These are phyloP conservation scores for Rhodotorula paludigena DNA, from an alignment of 768 basidiomycete species.

Conservation along the genomic window DNA sequence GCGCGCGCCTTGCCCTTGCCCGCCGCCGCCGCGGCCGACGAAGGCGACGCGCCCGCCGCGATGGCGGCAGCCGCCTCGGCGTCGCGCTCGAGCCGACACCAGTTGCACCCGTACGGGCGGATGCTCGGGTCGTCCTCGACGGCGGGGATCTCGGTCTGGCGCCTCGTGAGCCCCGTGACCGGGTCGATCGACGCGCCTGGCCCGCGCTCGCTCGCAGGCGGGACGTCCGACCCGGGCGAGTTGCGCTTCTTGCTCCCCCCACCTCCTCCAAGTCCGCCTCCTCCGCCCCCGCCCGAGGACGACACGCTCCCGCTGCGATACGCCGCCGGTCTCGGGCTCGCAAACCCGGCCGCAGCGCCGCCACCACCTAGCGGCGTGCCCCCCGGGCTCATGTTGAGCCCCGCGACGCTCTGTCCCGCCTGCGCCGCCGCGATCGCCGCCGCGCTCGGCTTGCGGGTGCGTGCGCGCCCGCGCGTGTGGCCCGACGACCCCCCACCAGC, in stretches of 20 bases:
- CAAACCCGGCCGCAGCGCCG: not conserved
- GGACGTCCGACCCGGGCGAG: not conserved
- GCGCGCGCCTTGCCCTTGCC: slow-evolving; percentile 3
- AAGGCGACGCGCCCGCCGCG: too few relatives aligned
- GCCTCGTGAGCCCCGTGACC: not conserved
- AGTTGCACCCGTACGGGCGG: slow-evolving; percentile 36
- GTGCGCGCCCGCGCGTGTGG: not conserved
- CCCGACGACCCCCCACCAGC: not conserved
- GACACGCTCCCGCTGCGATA: not conserved
- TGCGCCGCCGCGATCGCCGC: not conserved
- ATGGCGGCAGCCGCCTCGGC: not conserved
- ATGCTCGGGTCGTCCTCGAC: slow-evolving; percentile 36
- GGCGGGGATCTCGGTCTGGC: slow-evolving; percentile 36
- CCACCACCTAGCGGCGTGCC: not conserved
- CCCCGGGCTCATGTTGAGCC: not conserved
- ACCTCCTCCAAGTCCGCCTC: not conserved
- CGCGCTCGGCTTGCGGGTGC: not conserved
- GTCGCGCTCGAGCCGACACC: not conserved
- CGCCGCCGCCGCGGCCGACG: too few relatives aligned
- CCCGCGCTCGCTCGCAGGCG: not conserved
- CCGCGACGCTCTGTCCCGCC: not conserved
- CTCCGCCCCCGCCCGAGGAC: not conserved
- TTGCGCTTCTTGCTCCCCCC: not conserved
- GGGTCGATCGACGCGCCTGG: not conserved
- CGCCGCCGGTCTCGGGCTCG: not conserved